Percentiles rank a stretch among this genome's conserved stretches.
phyloP scores from a whole-genome alignment of 2,329 filamentous ascomycete genomes.

The Ceratocystis variospora region DNA sequence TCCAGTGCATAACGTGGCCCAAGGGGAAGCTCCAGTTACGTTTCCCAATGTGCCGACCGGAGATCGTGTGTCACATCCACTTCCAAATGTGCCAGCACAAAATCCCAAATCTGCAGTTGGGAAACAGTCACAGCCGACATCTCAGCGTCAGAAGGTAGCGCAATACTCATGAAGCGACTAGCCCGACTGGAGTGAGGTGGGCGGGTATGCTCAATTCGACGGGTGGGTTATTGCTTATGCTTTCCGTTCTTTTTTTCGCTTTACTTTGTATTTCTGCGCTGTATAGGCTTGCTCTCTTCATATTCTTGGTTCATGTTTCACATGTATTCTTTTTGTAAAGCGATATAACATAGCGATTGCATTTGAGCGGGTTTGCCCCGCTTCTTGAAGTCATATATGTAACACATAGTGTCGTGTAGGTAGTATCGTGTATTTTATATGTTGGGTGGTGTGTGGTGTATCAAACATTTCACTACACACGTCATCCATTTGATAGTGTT shows the following conservation, averaged over 20 bases:
- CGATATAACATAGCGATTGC: constrained; percentile 1
- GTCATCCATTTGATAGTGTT: too few species aligned
- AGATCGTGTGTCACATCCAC: background rate
- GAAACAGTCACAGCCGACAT: background rate
- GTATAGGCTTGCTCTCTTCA: background rate
- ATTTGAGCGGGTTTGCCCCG: background rate
- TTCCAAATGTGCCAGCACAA: background rate
- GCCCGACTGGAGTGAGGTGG: background rate
- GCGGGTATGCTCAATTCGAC: background rate
- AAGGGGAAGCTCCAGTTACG: background rate
- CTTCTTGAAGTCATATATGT: background rate
- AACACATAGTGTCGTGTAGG: background rate
- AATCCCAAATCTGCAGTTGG: background rate
- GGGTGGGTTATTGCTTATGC: background rate
- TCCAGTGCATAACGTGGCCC: background rate
- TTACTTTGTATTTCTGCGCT: background rate
- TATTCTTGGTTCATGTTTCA: background rate
- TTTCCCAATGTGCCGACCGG: constrained; percentile 12
- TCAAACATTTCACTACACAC: too few species aligned
- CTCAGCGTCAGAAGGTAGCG: background rate
- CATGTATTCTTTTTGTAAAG: background rate
- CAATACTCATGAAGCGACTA: background rate
- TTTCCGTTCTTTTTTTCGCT: background rate
- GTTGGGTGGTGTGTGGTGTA: too few species aligned
- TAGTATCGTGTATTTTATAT: too few species aligned